Percentiles rank a stretch among this genome's conserved stretches.
phyloP scores from a whole-genome alignment of 352 stramenopile genomes.

The Globisporangium irregulare region DNA sequence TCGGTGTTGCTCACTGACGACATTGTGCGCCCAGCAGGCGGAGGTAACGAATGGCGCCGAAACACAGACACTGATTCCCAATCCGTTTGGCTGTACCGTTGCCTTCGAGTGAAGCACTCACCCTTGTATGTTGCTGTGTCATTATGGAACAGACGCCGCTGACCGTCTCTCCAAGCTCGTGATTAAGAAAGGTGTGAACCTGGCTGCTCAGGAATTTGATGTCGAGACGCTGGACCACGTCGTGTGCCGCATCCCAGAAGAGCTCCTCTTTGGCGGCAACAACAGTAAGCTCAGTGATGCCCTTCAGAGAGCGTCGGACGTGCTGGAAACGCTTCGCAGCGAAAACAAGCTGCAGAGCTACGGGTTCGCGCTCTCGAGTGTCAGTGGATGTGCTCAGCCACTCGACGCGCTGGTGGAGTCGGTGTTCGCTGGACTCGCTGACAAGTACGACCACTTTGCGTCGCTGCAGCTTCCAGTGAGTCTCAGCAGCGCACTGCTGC shows the following conservation, averaged over 20 bases:
- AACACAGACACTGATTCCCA: not conserved
- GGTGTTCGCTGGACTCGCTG: slow-evolving; percentile 35
- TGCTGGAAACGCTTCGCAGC: slow-evolving; percentile 37
- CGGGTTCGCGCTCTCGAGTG: slow-evolving; percentile 42
- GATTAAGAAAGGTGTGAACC: slow-evolving; percentile 46
- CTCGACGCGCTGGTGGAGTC: slow-evolving; percentile 47
- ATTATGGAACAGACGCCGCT: slow-evolving; percentile 21
- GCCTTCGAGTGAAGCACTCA: not conserved
- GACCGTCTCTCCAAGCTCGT: slow-evolving; percentile 36
- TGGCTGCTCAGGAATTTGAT: slow-evolving; percentile 45
- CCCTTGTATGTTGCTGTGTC: not conserved
- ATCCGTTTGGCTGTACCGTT: not conserved
- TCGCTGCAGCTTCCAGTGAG: slow-evolving; percentile 63
- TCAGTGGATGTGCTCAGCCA: slow-evolving; percentile 15
- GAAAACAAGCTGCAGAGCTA: slow-evolving; percentile 60
- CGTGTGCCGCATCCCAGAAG: slow-evolving; percentile 57
- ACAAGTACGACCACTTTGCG: slow-evolving; percentile 45
- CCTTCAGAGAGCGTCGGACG: slow-evolving; percentile 30
- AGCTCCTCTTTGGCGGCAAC: slow-evolving; percentile 25
- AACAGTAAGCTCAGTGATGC: slow-evolving; percentile 27
- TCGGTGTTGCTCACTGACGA: slow-evolving; percentile 56
- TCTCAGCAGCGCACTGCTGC: slow-evolving; percentile 32
- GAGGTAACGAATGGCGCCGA: slow-evolving; percentile 13
- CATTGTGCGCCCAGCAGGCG: slow-evolving; percentile 31
- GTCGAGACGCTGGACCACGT: slow-evolving; percentile 69